phyloP scores from a whole-genome alignment of 306 rosid genomes.

The Quercus variabilis region DNA sequence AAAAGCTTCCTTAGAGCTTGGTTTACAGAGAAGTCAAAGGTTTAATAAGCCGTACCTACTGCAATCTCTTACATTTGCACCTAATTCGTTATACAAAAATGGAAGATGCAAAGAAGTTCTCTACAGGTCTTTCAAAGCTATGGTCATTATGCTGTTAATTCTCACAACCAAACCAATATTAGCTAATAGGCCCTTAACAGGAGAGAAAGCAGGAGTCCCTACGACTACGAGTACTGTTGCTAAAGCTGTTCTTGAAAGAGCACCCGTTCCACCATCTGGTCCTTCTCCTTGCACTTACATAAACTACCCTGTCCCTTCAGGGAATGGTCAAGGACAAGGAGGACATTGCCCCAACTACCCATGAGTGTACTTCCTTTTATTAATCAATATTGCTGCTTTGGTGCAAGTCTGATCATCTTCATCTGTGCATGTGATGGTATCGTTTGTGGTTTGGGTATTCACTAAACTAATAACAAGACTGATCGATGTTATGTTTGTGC shows the following conservation, averaged over 20 bases:
- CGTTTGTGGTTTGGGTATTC: neutral
- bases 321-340: neutral
- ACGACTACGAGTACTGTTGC: no score
- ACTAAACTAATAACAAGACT: neutral
- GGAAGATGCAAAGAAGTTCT: neutral
- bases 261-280: neutral
- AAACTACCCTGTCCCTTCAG: neutral
- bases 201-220: neutral
- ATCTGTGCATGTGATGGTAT: neutral
- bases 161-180: neutral
- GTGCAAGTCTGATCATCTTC: neutral
- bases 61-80: neutral
- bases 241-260: neutral
- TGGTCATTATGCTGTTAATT: neutral
- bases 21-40: neutral
- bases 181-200: neutral
- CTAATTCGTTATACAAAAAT: neutral
- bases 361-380: neutral
- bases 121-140: no score
- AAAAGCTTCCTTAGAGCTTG: neutral
- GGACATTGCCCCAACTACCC: neutral
- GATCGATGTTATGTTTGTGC: no score
- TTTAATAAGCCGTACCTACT: neutral
- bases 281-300: neutral
- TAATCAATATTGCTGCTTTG: neutral